phyloP scores from a whole-genome alignment of 2,329 filamentous ascomycete genomes.

The Fusarium penzigii region DNA sequence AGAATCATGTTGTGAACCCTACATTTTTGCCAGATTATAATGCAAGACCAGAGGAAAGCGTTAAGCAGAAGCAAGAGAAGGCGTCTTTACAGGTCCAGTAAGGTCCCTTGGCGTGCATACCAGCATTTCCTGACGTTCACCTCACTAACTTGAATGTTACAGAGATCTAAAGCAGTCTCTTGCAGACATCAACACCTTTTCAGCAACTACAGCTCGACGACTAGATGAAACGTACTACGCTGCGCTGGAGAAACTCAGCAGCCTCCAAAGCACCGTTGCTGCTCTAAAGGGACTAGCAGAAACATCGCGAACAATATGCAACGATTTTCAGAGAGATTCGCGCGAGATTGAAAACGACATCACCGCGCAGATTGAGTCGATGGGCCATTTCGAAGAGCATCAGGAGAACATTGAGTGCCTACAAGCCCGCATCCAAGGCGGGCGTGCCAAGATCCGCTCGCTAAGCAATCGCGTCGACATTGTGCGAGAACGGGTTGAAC shows the following conservation, averaged over 20 bases:
- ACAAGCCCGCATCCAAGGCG: conserved; percentile 60
- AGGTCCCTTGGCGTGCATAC: conserved; percentile 6
- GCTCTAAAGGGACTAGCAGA: conserved; percentile 67
- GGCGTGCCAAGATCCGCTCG: conserved; percentile 58
- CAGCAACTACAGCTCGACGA: conserved; percentile 61
- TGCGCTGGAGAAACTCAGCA: conserved; percentile 67
- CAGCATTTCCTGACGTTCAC: neutral
- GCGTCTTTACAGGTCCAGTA: conserved; percentile 35
- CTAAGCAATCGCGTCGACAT: conserved; percentile 65
- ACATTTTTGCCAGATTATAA: conserved; percentile 20
- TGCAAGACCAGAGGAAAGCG: conserved; percentile 39
- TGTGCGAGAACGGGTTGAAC: conserved; percentile 64
- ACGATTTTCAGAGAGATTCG: conserved; percentile 61
- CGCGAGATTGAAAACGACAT: conserved; percentile 61
- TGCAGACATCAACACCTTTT: conserved; percentile 57
- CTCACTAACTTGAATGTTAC: conserved; percentile 21
- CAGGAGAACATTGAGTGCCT: conserved; percentile 63
- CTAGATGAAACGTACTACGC: conserved; percentile 76
- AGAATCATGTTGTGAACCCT: conserved; percentile 17
- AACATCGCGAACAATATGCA: conserved; percentile 58
- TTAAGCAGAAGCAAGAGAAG: conserved; percentile 40
- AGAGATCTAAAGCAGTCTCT: conserved; percentile 54
- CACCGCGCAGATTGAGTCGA: conserved; percentile 57
- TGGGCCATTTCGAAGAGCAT: conserved; percentile 66
- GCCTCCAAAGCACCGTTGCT: conserved; percentile 64